Base-by-base conservation (phyloP, 139 green algal species). In the Eudorina sp. region DNA sequence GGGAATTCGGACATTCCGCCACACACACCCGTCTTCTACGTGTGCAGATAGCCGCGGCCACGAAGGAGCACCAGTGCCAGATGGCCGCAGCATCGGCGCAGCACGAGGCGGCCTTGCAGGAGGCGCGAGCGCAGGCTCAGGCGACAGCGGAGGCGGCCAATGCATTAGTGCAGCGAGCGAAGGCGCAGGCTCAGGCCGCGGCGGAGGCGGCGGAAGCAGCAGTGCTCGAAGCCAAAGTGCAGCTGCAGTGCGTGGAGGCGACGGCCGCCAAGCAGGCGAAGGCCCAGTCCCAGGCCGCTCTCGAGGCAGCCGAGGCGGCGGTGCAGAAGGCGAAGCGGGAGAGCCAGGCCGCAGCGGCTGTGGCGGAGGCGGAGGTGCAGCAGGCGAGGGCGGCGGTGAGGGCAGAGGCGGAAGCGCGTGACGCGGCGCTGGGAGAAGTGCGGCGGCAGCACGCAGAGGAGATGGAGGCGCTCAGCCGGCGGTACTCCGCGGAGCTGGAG, bases 61-160 rank as follows among this genome's bases (percentile, higher is more conserved):
- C 19, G 21, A 27, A 82, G 45, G 48, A 83, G 51, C 48, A 70
- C 43, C 6, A 69, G 51, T 45, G 25, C 6, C 46, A 46, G 45
- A 29, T 64, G 73, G 73, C 43, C 45, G 73, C 43, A 9, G 73
- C 73, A 4, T 31, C n/a, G 25, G 27, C 45, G 13, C 34, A 62
- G 45, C 45, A 62, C 73, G 73, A 81, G 7, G 73, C 73, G 13
- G 73, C 45, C 43, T 6, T 81, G 41, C 73, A 81, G 41, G n/a
- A 64, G 43, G 73, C 73, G 8, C 46, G 73, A 2, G 25, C 45
- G 45, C 45, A 81, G 45, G 73, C 73, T 0, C 76, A 70, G 53
- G 48, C 76, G 25, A 34, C 53, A 2, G 36, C 23, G 0, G 48
- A 51, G 36, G 48, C 76, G 1, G 76, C 51, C 0, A 55, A 83